Base-by-base conservation (phyloP, 805 yeast species). In the Candida alai region DNA sequence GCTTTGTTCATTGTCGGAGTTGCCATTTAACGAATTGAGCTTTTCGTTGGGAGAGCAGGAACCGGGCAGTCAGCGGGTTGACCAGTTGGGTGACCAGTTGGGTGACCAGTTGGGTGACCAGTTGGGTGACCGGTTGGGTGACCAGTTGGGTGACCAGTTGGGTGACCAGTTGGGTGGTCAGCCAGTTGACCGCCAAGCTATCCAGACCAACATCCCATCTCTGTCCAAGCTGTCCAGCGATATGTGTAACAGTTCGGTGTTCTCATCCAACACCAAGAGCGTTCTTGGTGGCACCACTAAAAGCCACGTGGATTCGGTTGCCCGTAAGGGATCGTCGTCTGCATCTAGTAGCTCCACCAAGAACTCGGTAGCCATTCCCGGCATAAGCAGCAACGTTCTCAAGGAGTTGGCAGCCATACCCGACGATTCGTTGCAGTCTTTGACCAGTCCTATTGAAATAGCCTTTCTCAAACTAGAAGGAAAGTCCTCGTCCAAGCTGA, bases 381-480 rank as follows among this genome's bases (percentile, higher is more conserved):
- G 72, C 2, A 65, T 67, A 13, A 64, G 67, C 44, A 62, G 49
- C 35, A 55, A 50, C 40, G 65, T 62, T 4, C 51, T 67, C 30
- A 62, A 64, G 26, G 86, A 80, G 48, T 68, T 88, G 30, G 94
- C 94, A 1, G 83, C 84, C 5, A 77, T 89, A 32, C 90, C 96
- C 0, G 96, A 90, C 54, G 88, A 82, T 30, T 69, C 79, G 0
- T 62, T 73, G 26, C 68, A 63, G 24, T 74, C 70, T 19, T 74
- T 70, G 19, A 76, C 71, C 12, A 84, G 86, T 56, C 96, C 95
- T 0, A 65, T 88, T 10, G 72, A 69, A 33, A 76, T 78, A 30
- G 88, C 97, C 0, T 64, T 89, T 45, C 67, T 67, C 58, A 89
- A 84, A 57, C 64, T 90, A 19, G 94, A 85, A 58, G 97, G 96